A percentile compares a stretch with the other conserved stretches of the same genome.
phyloP scores from a whole-genome alignment of 495 filamentous ascomycete genomes.

The Aspergillus taichungensis region DNA sequence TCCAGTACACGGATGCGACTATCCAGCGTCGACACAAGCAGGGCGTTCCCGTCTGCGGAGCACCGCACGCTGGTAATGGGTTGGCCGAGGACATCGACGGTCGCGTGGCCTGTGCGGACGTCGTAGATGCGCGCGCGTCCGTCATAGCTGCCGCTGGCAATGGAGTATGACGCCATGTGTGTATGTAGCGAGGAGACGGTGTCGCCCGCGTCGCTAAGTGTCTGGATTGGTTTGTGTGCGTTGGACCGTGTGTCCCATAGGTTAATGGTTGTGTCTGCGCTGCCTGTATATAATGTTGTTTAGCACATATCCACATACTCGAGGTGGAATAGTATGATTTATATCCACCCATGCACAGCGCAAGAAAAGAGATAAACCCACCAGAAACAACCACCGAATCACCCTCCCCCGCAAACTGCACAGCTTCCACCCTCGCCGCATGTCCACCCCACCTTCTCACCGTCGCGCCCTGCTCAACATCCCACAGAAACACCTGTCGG shows the following conservation, averaged over 20 bases:
- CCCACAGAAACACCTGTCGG: constrained; percentile 85
- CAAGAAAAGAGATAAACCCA: constrained; percentile 13
- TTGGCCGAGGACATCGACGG: constrained; percentile 56
- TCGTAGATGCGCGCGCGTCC: constrained; percentile 80
- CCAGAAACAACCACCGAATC: constrained; percentile 58
- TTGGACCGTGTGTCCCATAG: constrained; percentile 72
- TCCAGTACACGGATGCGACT: constrained; percentile 75
- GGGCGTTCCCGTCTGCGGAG: constrained; percentile 60
- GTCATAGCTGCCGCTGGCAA: constrained; percentile 69
- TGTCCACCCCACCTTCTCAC: constrained; percentile 68
- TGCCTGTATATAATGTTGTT: constrained; percentile 36
- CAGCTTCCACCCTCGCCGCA: constrained; percentile 62
- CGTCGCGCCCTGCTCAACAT: constrained; percentile 71
- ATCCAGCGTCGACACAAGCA: constrained; percentile 72
- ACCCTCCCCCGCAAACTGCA: constrained; percentile 67
- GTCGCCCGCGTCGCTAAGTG: constrained; percentile 70
- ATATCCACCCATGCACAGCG: too few species aligned
- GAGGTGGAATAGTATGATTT: too few species aligned
- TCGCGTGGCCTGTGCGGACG: constrained; percentile 66
- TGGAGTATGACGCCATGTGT: constrained; percentile 34
- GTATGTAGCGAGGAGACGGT: constrained; percentile 54
- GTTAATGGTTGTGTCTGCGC: constrained; percentile 72
- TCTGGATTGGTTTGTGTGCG: constrained; percentile 62
- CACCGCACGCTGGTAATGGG: constrained; percentile 59
- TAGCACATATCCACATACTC: background rate